Evolutionary conservation across 164 flowering plant genomes (phyloP).

Genomic region (Kingdonia uniflora): DNA sequence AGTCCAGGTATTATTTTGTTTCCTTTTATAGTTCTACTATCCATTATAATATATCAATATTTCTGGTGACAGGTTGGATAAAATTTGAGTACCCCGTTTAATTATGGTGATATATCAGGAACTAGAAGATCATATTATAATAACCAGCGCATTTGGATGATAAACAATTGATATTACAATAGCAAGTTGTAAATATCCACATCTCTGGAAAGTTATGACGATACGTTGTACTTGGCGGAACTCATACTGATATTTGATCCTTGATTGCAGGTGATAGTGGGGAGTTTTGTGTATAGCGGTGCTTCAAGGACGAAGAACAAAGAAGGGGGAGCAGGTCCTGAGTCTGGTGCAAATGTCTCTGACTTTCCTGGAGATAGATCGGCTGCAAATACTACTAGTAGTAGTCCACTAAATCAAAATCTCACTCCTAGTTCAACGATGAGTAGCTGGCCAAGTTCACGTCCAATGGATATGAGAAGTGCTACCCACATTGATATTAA

Average conservation of each 20-base stretch:
- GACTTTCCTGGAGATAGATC: slow-evolving; percentile 23
- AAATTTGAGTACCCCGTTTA: no score
- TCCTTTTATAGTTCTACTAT: no score
- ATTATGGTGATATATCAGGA: no score
- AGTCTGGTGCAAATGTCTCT: slow-evolving; percentile 18
- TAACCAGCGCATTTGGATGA: no score
- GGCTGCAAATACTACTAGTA: slow-evolving; percentile 19
- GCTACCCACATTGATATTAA: slow-evolving; percentile 50
- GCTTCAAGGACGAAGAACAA: slow-evolving; percentile 34
- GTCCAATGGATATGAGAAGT: slow-evolving; percentile 35
- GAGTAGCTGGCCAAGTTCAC: slow-evolving; percentile 48
- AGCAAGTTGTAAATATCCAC: no score
- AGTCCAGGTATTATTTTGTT: slow-evolving; percentile 58
- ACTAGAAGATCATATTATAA: no score
- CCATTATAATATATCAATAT: no score
- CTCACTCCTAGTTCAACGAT: slow-evolving; percentile 19
- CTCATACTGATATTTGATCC: no score
- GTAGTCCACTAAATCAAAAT: slow-evolving; percentile 22
- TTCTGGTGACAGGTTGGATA: no score
- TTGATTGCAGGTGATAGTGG: slow-evolving; percentile 56
- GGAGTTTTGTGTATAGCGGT: slow-evolving; percentile 36
- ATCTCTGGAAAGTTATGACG: no score
- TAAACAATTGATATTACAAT: no score
- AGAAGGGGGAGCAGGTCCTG: slow-evolving; percentile 15
- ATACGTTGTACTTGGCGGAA: no score